Conservation (phyloP, 1,284 basidiomycete species). For the Cryptococcus neoformans region DNA sequence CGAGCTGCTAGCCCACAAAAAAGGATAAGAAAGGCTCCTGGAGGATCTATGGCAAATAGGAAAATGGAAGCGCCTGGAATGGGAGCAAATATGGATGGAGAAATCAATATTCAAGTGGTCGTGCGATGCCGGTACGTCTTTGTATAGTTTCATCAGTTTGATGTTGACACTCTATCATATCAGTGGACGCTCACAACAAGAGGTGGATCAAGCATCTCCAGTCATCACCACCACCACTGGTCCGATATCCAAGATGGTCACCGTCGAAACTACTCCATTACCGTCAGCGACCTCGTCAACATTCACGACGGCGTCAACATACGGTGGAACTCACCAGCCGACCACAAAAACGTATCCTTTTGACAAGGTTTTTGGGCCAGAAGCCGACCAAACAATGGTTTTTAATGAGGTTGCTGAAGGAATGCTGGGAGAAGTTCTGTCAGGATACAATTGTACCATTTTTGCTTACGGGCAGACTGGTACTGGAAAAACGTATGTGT, state of each 20-base stretch:
- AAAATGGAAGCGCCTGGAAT: conserved; percentile 7
- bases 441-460: conserved; percentile 96
- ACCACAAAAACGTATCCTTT: conserved; percentile 82
- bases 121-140: conserved; percentile 70
- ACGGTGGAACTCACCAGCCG: conserved; percentile 28
- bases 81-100: conserved; percentile 21
- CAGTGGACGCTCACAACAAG: conserved; percentile 63
- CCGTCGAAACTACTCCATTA: conserved; percentile 63
- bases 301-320: conserved; percentile 57
- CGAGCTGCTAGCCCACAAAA: conserved; percentile 22
- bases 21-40: conserved; percentile 6
- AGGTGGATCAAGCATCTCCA: conserved; percentile 74
- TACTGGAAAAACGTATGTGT: conserved; percentile 93
- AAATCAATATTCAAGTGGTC: conserved; percentile 81
- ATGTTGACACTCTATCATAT: conserved; percentile 30
- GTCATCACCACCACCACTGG: conserved; percentile 74
- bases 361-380: conserved; percentile 91
- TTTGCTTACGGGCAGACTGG: conserved; percentile 99
- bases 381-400: conserved; percentile 92
- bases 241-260: conserved; percentile 67
- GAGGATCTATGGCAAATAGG: conserved; percentile 5
- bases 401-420: conserved; percentile 91
- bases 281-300: conserved; percentile 25
- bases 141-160: background rate
- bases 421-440: conserved; percentile 88